Evolutionary conservation across 768 basidiomycete genomes (phyloP).

Genomic region (Lactifluus pinguis): DNA sequence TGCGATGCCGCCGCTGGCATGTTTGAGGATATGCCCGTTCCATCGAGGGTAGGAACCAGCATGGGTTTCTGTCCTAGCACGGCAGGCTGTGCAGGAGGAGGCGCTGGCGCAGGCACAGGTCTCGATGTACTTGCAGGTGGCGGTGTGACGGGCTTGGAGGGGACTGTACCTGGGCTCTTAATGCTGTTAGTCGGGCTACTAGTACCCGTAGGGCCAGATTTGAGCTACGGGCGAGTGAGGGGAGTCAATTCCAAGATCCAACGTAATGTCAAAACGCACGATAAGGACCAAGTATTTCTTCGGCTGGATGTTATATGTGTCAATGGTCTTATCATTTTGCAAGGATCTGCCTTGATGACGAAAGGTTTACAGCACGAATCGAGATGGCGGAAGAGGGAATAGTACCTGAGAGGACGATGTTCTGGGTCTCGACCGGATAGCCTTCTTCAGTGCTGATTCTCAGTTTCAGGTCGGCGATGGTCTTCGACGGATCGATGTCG

Average conservation of each 20-base stretch:
- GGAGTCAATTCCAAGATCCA: background rate
- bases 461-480: conserved; percentile 69
- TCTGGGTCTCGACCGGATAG: conserved; percentile 67
- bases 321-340: conserved; percentile 77
- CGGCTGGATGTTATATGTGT: conserved; percentile 85
- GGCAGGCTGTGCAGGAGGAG: conserved; percentile 10
- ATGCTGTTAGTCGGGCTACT: conserved; percentile 18
- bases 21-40: conserved; percentile 52
- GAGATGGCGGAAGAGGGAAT: conserved; percentile 18
- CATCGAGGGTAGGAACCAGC: conserved; percentile 31
- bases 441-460: conserved; percentile 74
- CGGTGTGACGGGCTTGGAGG: conserved; percentile 22
- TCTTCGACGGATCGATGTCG: conserved; percentile 69
- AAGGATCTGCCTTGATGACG: conserved; percentile 72
- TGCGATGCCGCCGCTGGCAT: conserved; percentile 64
- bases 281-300: conserved; percentile 97
- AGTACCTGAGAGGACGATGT: conserved; percentile 89
- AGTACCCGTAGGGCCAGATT: conserved; percentile 28
- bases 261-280: conserved; percentile 38
- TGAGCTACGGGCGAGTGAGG: background rate
- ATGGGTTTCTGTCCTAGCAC: conserved; percentile 21
- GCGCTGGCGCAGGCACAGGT: conserved; percentile 12
- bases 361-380: background rate
- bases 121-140: background rate
- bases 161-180: background rate